These are phyloP conservation scores for Ogataea pignaliae DNA, from an alignment of 805 yeast genomes.

Conservation along the genomic window DNA sequence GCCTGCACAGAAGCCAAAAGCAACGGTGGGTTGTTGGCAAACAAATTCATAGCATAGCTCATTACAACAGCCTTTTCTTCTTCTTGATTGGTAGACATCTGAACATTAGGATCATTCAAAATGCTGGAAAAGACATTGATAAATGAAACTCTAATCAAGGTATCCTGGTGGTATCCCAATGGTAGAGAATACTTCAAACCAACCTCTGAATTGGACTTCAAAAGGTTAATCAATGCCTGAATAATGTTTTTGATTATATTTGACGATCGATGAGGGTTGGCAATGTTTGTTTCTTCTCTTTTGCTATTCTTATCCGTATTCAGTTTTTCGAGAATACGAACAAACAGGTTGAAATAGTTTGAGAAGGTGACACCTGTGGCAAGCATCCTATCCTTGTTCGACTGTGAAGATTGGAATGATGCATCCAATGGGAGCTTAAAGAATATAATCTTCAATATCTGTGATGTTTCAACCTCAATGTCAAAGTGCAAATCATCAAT, in stretches of 20 bases:
- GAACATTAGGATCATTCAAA: slow-evolving; percentile 29
- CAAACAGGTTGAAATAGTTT: slow-evolving; percentile 61
- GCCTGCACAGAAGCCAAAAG: slow-evolving; percentile 50
- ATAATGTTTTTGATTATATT: slow-evolving; percentile 60
- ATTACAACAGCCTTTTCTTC: slow-evolving; percentile 6
- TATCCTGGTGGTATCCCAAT: slow-evolving; percentile 68
- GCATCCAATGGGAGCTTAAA: slow-evolving; percentile 57
- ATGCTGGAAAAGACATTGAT: slow-evolving; percentile 74
- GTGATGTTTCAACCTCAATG: slow-evolving; percentile 47
- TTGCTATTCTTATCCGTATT: slow-evolving; percentile 19
- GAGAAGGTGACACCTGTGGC: slow-evolving; percentile 54
- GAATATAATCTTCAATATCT: slow-evolving; percentile 51
- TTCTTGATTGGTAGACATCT: slow-evolving; percentile 9
- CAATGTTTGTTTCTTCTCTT: slow-evolving; percentile 12
- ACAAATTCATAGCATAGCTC: slow-evolving; percentile 13
- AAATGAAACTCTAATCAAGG: slow-evolving; percentile 63
- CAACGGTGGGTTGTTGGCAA: slow-evolving; percentile 34
- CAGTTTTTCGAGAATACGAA: slow-evolving; percentile 46
- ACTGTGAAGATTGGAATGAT: slow-evolving; percentile 41
- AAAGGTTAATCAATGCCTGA: slow-evolving; percentile 59
- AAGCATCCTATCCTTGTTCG: slow-evolving; percentile 19
- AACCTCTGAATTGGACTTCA: slow-evolving; percentile 69
- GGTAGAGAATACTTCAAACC: slow-evolving; percentile 76
- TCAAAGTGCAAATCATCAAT: slow-evolving; percentile 26
- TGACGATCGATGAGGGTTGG: slow-evolving; percentile 47